Conservation (phyloP, 2,329 filamentous ascomycete species). For the Sporothrix humicola region DNA sequence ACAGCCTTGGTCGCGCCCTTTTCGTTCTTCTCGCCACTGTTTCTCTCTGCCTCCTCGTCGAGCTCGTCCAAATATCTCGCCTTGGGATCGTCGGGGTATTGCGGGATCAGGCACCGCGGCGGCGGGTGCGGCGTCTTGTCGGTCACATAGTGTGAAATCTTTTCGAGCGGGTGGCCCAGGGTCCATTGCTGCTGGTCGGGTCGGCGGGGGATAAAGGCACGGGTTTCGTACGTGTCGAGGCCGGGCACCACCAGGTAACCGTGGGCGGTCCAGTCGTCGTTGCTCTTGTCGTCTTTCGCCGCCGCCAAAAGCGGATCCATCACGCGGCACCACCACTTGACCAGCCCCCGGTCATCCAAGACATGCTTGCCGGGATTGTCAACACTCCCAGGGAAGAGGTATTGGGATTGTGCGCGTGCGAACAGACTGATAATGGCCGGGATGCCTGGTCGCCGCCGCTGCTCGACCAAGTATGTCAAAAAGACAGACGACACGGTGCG, state of each 20-base stretch:
- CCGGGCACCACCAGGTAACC: slow-evolving; percentile 89
- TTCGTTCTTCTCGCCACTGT: slow-evolving; percentile 44
- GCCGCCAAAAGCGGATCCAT: slow-evolving; percentile 73
- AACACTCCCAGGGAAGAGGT: slow-evolving; percentile 90
- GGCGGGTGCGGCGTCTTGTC: slow-evolving; percentile 60
- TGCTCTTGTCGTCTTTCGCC: slow-evolving; percentile 41
- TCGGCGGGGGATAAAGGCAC: slow-evolving; percentile 73
- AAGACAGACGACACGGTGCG: slow-evolving; percentile 76
- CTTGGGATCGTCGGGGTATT: slow-evolving; percentile 95
- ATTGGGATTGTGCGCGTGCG: slow-evolving; percentile 88
- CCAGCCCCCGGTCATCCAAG: slow-evolving; percentile 83
- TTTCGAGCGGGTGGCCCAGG: slow-evolving; percentile 72
- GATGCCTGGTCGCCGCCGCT: slow-evolving; percentile 66
- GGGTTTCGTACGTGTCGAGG: slow-evolving; percentile 78
- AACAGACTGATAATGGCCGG: slow-evolving; percentile 86
- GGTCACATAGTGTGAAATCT: slow-evolving; percentile 66
- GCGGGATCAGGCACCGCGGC: slow-evolving; percentile 82
- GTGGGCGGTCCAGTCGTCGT: background rate
- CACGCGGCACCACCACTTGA: slow-evolving; percentile 95
- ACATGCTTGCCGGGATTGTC: slow-evolving; percentile 88
- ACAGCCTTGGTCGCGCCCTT: slow-evolving; percentile 39
- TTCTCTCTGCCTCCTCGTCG: slow-evolving; percentile 76
- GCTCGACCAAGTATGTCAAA: slow-evolving; percentile 73
- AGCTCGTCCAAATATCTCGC: slow-evolving; percentile 86
- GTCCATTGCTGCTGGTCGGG: slow-evolving; percentile 60